Conservation (phyloP, 768 basidiomycete species). For the Plicaturopsis crispa region DNA sequence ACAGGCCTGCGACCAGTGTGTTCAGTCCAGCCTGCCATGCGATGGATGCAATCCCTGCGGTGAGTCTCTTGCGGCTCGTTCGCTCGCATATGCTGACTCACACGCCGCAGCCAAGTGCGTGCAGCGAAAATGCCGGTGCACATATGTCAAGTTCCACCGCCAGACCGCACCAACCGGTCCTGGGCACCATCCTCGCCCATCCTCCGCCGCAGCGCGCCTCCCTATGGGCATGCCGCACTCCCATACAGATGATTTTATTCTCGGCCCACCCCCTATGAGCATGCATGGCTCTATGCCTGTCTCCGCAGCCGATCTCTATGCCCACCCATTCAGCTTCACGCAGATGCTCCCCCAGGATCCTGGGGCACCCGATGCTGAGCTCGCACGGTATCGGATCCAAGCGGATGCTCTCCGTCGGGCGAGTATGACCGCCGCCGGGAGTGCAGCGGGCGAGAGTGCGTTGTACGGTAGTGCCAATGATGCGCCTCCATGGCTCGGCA, state of each 20-base stretch:
- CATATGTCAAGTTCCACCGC: conserved; percentile 76
- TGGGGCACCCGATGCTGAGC: no score
- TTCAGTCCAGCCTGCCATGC: conserved; percentile 65
- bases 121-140: conserved; percentile 65
- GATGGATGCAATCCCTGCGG: conserved; percentile 77
- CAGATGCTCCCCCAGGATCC: conserved; percentile 15
- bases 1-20: conserved; percentile 82
- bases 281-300: conserved; percentile 21
- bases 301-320: conserved; percentile 14
- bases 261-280: conserved; percentile 28
- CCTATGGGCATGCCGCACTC: conserved; percentile 23
- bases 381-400: conserved; percentile 41
- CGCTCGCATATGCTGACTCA: neutral
- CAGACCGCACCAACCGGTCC: conserved; percentile 76
- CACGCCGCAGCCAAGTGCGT: conserved; percentile 57
- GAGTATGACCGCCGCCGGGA: conserved; percentile 9
- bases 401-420: conserved; percentile 33
- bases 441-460: neutral
- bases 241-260: conserved; percentile 33
- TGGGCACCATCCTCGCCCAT: conserved; percentile 44
- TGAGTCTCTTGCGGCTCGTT: conserved; percentile 25
- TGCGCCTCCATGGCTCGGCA: neutral
- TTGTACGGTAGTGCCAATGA: neutral
- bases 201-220: conserved; percentile 15
- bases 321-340: conserved; percentile 13